These are phyloP conservation scores for Leccinum pellstonianum DNA, from an alignment of 768 basidiomycete species.

Conservation along the genomic window DNA sequence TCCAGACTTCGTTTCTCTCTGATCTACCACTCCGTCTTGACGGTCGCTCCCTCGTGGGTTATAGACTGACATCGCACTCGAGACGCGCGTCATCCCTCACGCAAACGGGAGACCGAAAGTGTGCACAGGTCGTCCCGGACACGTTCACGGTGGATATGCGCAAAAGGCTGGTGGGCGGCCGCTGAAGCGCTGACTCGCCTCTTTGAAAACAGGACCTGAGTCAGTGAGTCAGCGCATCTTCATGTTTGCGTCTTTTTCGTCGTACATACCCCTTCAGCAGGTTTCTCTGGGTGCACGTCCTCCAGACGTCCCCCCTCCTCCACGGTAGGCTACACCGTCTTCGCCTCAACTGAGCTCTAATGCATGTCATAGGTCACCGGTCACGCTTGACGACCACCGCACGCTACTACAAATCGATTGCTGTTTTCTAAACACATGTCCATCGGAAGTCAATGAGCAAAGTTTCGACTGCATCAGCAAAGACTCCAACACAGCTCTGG, in stretches of 20 bases:
- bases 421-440: slow-evolving; percentile 48
- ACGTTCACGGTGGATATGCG: slow-evolving; percentile 71
- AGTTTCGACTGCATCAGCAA: slow-evolving; percentile 72
- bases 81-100: slow-evolving; percentile 75
- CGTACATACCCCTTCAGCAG: too few relatives aligned
- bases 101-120: slow-evolving; percentile 84
- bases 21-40: slow-evolving; percentile 69
- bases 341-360: too few relatives aligned
- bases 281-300: too few relatives aligned
- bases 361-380: slow-evolving; percentile 31
- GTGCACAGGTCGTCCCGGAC: slow-evolving; percentile 62
- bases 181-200: too few relatives aligned
- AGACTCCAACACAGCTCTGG: slow-evolving; percentile 66
- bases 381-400: slow-evolving; percentile 56
- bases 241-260: too few relatives aligned
- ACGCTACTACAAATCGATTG: slow-evolving; percentile 52
- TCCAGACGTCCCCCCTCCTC: too few relatives aligned
- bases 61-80: slow-evolving; percentile 65
- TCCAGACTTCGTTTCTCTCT: slow-evolving; percentile 61
- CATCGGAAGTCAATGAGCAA: slow-evolving; percentile 80
- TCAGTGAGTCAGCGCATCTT: too few relatives aligned
- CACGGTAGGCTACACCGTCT: background rate
- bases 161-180: slow-evolving; percentile 74
- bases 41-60: slow-evolving; percentile 67
- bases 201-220: too few relatives aligned